Conservation (phyloP, 2,329 filamentous ascomycete genomes). For the Xylaria polymorpha region DNA sequence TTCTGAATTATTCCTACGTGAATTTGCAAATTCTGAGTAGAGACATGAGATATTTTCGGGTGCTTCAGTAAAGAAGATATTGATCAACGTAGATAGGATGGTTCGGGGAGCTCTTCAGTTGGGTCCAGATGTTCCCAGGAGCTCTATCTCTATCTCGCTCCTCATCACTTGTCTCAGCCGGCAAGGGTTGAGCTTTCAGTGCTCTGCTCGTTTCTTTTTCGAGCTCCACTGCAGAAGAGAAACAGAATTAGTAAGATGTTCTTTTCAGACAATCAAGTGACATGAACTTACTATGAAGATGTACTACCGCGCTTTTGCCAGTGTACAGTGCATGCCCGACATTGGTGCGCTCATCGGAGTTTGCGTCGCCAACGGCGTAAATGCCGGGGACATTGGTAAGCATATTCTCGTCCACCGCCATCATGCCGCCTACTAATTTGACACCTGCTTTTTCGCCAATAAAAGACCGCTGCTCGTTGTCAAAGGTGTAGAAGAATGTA, state of each 20-base stretch:
- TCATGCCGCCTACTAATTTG: slow-evolving; percentile 55
- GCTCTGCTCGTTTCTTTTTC: neutral
- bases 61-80: neutral
- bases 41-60: neutral
- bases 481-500: slow-evolving; percentile 64
- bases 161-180: neutral
- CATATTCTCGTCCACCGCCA: slow-evolving; percentile 57
- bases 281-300: neutral
- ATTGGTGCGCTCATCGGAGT: slow-evolving; percentile 68
- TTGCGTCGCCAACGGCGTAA: slow-evolving; percentile 69
- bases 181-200: neutral
- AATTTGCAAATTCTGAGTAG: neutral
- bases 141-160: slow-evolving; percentile 1
- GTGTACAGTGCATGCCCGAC: slow-evolving; percentile 69
- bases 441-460: slow-evolving; percentile 62
- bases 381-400: slow-evolving; percentile 65
- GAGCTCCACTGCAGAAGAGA: neutral
- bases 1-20: neutral
- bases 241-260: neutral
- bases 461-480: slow-evolving; percentile 58
- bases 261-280: neutral
- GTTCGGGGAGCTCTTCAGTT: neutral
- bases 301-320: slow-evolving; percentile 62
- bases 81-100: slow-evolving; percentile 4
- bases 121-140: neutral